Evolutionary conservation across 495 filamentous ascomycete genomes (phyloP), one percentile per base, ranked within the genome.

Genomic region (Chaetomium tenue): DNA sequence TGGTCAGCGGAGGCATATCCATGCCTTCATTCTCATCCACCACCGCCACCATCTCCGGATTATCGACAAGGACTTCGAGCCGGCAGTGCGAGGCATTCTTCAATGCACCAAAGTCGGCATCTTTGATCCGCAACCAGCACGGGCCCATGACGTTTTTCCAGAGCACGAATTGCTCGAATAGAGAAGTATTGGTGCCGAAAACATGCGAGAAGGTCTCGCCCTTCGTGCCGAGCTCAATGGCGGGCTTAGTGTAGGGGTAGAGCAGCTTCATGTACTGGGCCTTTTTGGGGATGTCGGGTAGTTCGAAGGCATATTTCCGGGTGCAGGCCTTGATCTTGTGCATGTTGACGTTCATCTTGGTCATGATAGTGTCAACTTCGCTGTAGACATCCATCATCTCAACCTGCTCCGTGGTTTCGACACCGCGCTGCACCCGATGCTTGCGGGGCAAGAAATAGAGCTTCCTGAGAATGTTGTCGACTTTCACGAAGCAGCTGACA

Each of bases 131-230:
- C 20, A 98, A 82, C 94, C 94, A 98, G 78, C 95, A 98, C 13
- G 94, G 94, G 0, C 94, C 94, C 92, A 96, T 98, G 63, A 98
- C 90, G 66, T 93, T 92, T 76, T 95, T 97, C 90, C 92, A 97
- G 15, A 98, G 83, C 16, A 97, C 95, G 70, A 98, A 98, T 70
- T 98, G 94, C 70, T 98, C 94, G 67, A 98, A 98, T 1, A 98
- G 80, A 3, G 91, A 86, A 0, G 94, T 98, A 71, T 95, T 96
- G 51, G 91, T 89, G 50, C 94, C 95, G 66, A 98, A 98, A 48
- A 96, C 91, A 57, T 90, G 88, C 5, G 95, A 98, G 73, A 92
- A 98, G 0, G 95, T 97, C 72, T 96, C 88, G 22, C 95, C 94
- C 63, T 79, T 85, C 5, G 55, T 86, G 72, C 69, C 91, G 40